phyloP scores from a whole-genome alignment of 257 asterid genomes.

The Capsicum chinense region DNA sequence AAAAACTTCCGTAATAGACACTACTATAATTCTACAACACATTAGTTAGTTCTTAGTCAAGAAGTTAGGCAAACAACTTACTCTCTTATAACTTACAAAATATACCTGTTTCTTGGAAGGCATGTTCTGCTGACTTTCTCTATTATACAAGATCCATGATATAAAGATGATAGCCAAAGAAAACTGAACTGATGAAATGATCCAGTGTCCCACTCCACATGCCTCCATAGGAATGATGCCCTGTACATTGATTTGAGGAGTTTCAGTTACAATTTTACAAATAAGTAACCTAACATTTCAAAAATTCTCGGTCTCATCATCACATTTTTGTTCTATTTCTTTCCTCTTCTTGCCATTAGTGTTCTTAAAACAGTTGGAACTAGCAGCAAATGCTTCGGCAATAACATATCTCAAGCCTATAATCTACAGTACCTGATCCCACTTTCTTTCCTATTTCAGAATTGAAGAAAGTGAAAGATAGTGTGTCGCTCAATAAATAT shows the following conservation, averaged over 20 bases:
- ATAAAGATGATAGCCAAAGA: slow-evolving; percentile 75
- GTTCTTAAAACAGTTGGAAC: background rate
- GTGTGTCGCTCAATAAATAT: background rate
- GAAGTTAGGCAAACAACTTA: background rate
- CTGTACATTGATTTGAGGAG: slow-evolving; percentile 41
- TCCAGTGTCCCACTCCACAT: slow-evolving; percentile 88
- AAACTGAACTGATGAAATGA: slow-evolving; percentile 68
- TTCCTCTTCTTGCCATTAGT: background rate
- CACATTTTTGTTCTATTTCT: background rate
- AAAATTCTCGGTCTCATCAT: background rate
- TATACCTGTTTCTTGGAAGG: slow-evolving; percentile 50
- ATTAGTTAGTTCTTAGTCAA: background rate
- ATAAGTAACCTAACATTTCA: background rate
- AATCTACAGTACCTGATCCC: background rate
- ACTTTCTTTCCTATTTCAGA: background rate
- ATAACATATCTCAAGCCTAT: background rate
- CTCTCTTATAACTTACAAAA: background rate
- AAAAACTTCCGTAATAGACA: no score
- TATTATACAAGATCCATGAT: slow-evolving; percentile 52
- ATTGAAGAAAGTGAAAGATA: background rate
- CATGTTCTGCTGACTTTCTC: slow-evolving; percentile 31
- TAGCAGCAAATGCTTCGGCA: background rate
- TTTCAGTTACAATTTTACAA: background rate
- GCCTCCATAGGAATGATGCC: slow-evolving; percentile 62
- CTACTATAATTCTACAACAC: no score